phyloP scores from a whole-genome alignment of 2,329 filamentous ascomycete genomes.

The Fusarium subtropicale region DNA sequence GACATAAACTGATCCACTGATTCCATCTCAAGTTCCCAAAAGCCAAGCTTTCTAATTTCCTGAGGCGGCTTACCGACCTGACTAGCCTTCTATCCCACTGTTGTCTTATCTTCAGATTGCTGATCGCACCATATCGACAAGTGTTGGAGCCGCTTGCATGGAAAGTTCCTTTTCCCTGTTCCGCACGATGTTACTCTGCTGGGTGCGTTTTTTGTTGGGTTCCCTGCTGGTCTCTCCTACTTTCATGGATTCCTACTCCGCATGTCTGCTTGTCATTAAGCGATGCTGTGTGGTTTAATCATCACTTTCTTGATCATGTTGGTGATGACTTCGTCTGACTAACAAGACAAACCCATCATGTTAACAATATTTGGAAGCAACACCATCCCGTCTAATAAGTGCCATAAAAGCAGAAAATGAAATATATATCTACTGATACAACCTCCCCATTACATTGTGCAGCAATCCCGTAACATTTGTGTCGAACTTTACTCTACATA shows the following conservation, averaged over 20 bases:
- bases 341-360: neutral
- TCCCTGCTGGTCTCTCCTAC: neutral
- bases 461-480: neutral
- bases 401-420: neutral
- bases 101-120: neutral
- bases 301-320: neutral
- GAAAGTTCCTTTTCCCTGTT: neutral
- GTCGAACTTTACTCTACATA: neutral
- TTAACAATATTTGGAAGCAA: neutral
- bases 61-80: neutral
- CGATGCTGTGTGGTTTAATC: neutral
- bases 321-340: neutral
- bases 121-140: neutral
- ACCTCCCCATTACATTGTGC: rapidly evolving
- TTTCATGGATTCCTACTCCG: neutral
- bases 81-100: neutral
- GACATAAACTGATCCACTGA: neutral
- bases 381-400: neutral
- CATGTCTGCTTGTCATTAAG: too few species aligned
- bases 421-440: neutral
- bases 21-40: neutral
- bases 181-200: neutral
- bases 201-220: neutral
- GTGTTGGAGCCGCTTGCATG: neutral
- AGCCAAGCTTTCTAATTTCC: neutral